These are phyloP conservation scores for Chaetothyriales sp. DNA, from an alignment of 2,329 filamentous ascomycete genomes.

Conservation along the genomic window DNA sequence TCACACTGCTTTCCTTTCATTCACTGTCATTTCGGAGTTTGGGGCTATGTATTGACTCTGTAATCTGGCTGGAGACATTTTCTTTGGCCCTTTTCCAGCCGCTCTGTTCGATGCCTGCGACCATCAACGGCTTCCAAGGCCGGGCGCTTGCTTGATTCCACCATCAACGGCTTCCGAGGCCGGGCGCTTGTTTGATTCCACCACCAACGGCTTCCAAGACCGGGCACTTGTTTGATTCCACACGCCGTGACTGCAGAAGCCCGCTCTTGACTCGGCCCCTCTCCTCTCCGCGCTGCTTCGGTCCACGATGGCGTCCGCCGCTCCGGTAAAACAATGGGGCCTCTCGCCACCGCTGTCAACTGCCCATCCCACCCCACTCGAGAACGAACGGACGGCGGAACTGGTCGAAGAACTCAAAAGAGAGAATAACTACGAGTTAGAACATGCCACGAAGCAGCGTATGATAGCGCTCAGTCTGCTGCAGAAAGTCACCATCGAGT, in stretches of 20 bases:
- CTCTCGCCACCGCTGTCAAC: slow-evolving; percentile 75
- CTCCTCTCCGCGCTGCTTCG: not conserved
- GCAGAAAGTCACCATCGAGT: slow-evolving; percentile 68
- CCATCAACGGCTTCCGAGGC: not conserved
- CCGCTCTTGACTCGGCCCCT: not conserved
- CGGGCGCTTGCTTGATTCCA: not conserved
- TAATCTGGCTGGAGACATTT: not conserved
- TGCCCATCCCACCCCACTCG: slow-evolving; percentile 59
- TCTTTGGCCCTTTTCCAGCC: not conserved
- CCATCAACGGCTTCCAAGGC: not conserved
- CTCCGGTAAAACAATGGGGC: slow-evolving; percentile 43
- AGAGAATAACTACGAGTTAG: slow-evolving; percentile 83
- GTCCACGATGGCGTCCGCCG: slow-evolving; percentile 6
- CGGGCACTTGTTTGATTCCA: not conserved
- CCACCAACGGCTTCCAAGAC: not conserved
- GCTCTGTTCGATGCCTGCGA: not conserved
- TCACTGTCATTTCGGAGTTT: not conserved
- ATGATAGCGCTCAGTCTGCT: slow-evolving; percentile 61
- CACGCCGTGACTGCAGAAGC: not conserved
- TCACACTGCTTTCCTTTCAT: not conserved
- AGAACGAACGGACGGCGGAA: slow-evolving; percentile 62
- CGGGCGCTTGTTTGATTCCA: not conserved
- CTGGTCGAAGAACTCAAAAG: slow-evolving; percentile 72
- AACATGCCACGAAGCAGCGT: slow-evolving; percentile 69
- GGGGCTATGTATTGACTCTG: not conserved